phyloP scores from a whole-genome alignment of 2,329 filamentous ascomycete species.

The Trichophyton schoenleinii region DNA sequence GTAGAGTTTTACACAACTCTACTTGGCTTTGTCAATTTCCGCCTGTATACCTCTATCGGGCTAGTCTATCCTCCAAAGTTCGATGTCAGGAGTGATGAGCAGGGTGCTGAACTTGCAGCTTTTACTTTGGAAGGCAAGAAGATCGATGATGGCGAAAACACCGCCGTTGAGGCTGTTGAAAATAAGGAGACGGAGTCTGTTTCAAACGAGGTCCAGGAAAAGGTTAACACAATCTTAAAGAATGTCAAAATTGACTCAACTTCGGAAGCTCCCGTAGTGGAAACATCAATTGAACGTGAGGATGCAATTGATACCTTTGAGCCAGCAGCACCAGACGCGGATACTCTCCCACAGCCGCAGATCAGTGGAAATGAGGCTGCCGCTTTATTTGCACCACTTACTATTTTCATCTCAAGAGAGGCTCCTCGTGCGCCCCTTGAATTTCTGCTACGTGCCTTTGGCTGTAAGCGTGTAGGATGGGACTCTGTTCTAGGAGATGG shows the following conservation, averaged over 20 bases:
- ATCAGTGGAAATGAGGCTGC: slow-evolving; percentile 53
- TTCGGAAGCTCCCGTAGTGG: slow-evolving; percentile 33
- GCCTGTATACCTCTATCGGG: slow-evolving; percentile 80
- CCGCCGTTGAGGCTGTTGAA: slow-evolving; percentile 35
- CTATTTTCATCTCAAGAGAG: slow-evolving; percentile 86
- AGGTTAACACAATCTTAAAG: slow-evolving; percentile 46
- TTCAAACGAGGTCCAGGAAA: slow-evolving; percentile 56
- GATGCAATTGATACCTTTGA: slow-evolving; percentile 84
- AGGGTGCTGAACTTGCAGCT: slow-evolving; percentile 77
- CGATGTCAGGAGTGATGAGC: slow-evolving; percentile 72
- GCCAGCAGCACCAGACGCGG: slow-evolving; percentile 68
- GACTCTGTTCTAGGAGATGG: slow-evolving; percentile 81
- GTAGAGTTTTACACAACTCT: slow-evolving; percentile 98
- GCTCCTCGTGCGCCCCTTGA: slow-evolving; percentile 82
- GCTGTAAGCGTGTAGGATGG: slow-evolving; percentile 93
- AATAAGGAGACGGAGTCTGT: slow-evolving; percentile 22
- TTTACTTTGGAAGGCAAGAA: slow-evolving; percentile 77
- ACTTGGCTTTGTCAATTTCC: slow-evolving; percentile 89
- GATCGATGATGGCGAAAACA: slow-evolving; percentile 33
- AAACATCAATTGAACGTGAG: slow-evolving; percentile 33
- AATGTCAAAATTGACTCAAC: slow-evolving; percentile 30
- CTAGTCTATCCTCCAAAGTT: slow-evolving; percentile 95
- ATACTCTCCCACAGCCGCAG: slow-evolving; percentile 70
- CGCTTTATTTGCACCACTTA: slow-evolving; percentile 75
- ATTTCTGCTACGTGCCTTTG: slow-evolving; percentile 85